Evolutionary conservation across 176 grass and related monocot genomes (phyloP).

Genomic region (Olyra latifolia): DNA sequence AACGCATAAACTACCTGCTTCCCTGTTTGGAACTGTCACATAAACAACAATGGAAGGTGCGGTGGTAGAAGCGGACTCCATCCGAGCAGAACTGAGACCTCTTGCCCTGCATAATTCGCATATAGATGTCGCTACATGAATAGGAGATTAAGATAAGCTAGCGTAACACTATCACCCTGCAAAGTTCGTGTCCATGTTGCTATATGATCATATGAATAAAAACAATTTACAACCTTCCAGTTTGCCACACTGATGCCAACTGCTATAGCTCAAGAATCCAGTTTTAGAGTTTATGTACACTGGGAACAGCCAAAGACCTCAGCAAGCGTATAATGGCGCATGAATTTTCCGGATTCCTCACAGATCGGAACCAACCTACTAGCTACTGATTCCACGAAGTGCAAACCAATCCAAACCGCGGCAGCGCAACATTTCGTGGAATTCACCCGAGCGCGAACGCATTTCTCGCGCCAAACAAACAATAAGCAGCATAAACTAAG

Average conservation of each 20-base stretch:
- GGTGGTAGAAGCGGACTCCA: constrained; percentile 62
- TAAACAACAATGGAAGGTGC: constrained; percentile 92
- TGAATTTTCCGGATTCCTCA: neutral
- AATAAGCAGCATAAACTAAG: neutral
- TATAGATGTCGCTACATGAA: neutral
- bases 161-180: constrained; percentile 16
- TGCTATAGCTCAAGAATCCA: neutral
- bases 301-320: too few species aligned
- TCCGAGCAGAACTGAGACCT: constrained; percentile 57
- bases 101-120: constrained; percentile 37
- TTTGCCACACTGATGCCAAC: neutral
- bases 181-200: neutral
- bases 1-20: constrained; percentile 37
- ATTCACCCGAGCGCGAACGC: neutral
- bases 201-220: neutral
- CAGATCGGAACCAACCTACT: neutral
- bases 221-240: neutral
- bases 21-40: constrained; percentile 85
- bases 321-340: neutral
- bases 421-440: neutral
- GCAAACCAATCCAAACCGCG: neutral
- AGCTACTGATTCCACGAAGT: neutral
- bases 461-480: neutral
- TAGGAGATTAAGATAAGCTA: neutral
- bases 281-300: neutral